Conservation (phyloP, 306 rosid genomes). For the Gynostemma pentaphyllum region DNA sequence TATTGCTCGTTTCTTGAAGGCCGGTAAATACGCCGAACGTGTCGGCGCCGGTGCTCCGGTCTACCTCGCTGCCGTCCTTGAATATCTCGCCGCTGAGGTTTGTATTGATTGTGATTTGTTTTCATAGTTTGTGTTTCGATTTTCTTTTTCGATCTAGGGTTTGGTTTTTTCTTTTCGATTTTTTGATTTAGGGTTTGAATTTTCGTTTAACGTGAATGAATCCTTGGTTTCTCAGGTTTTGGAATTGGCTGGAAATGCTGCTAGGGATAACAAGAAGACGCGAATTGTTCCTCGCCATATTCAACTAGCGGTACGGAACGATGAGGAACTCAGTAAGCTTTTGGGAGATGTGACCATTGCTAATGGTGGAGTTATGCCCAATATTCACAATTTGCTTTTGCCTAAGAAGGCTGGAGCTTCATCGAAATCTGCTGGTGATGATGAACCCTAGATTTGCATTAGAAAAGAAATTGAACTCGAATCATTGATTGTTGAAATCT, state of each 20-base stretch:
- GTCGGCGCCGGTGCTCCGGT: slow-evolving; percentile 96
- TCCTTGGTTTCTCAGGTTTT: slow-evolving; percentile 36
- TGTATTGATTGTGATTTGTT: neutral
- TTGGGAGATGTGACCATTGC: slow-evolving; percentile 84
- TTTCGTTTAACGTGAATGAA: neutral
- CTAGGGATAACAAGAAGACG: slow-evolving; percentile 89
- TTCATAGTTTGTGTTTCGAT: neutral
- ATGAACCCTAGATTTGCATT: slow-evolving; percentile 29
- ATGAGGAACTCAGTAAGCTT: slow-evolving; percentile 86
- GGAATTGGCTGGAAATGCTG: slow-evolving; percentile 88
- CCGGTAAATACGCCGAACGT: slow-evolving; percentile 85
- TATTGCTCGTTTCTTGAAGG: slow-evolving; percentile 76
- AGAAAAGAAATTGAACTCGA: neutral
- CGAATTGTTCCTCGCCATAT: slow-evolving; percentile 83
- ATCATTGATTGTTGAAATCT: slow-evolving; percentile 2
- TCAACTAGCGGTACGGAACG: slow-evolving; percentile 70
- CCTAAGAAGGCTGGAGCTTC: slow-evolving; percentile 69
- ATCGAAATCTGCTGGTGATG: slow-evolving; percentile 46
- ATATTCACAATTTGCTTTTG: slow-evolving; percentile 70
- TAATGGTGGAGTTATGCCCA: slow-evolving; percentile 92
- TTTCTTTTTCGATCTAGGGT: neutral
- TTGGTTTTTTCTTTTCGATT: neutral
- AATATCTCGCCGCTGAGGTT: slow-evolving; percentile 92
- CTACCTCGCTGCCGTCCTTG: slow-evolving; percentile 82
- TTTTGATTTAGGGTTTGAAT: neutral